A percentile compares a stretch with the other conserved stretches of the same genome.
Conservation (phyloP, 768 basidiomycete species). For the Mrakia hoshinonis region DNA sequence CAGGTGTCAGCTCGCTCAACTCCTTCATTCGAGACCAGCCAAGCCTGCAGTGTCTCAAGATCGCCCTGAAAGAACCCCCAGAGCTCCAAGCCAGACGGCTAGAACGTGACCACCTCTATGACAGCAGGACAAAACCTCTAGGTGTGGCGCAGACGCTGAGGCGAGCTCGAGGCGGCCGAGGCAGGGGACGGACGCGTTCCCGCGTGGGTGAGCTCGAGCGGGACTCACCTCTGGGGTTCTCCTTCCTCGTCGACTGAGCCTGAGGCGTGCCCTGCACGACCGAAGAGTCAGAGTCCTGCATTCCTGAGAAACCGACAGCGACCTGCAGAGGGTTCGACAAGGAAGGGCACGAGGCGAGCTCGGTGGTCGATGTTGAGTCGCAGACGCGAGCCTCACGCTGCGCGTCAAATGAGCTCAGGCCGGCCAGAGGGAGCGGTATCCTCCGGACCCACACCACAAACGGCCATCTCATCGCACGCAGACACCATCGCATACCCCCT, state of each 20-base stretch:
- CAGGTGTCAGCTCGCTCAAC: not conserved
- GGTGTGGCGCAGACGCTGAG: too few relatives aligned
- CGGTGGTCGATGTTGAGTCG: not conserved
- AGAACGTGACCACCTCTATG: too few relatives aligned
- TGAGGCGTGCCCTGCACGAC: constrained; percentile 2
- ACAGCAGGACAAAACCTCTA: not conserved
- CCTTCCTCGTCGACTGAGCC: not conserved
- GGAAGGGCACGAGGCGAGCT: not conserved
- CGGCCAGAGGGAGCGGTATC: too few relatives aligned
- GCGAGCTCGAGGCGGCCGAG: not conserved
- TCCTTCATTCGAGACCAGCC: not conserved
- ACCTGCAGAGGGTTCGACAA: too few relatives aligned
- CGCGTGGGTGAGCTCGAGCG: not conserved
- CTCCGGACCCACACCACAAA: too few relatives aligned
- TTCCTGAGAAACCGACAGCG: not conserved
- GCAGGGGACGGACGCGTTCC: not conserved
- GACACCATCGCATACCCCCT: too few relatives aligned
- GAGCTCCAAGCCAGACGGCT: too few relatives aligned
- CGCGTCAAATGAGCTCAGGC: too few relatives aligned
- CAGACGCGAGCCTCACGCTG: too few relatives aligned
- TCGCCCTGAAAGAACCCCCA: too few relatives aligned
- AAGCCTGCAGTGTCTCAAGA: not conserved
- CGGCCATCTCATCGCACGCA: too few relatives aligned
- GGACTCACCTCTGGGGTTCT: constrained; percentile 3
- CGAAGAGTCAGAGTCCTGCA: not conserved